A percentile compares a stretch with the other conserved stretches of the same genome.
Conservation (phyloP, 345 rosid genomes). For the Euphorbia peplus region DNA sequence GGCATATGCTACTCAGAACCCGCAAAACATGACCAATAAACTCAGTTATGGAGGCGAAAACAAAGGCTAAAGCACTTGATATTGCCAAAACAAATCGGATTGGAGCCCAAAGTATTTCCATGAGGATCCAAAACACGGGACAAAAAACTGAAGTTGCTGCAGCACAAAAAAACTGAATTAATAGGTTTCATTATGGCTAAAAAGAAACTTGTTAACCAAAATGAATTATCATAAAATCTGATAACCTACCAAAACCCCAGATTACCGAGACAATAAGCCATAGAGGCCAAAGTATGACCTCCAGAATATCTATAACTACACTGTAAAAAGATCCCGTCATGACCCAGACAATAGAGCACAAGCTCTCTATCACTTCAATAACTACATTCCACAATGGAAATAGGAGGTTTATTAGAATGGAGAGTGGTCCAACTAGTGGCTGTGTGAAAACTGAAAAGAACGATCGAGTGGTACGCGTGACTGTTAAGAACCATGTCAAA, state of each 20-base stretch:
- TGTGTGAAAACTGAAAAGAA: constrained; percentile 54
- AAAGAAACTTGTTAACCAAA: neutral
- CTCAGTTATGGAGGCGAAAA: constrained; percentile 42
- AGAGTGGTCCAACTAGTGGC: constrained; percentile 56
- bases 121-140: constrained; percentile 59
- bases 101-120: constrained; percentile 71
- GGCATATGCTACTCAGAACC: constrained; percentile 47
- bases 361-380: constrained; percentile 45
- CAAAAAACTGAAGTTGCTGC: constrained; percentile 57
- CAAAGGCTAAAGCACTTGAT: constrained; percentile 40
- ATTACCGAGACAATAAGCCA: constrained; percentile 47
- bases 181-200: constrained; percentile 12
- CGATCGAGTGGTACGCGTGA: constrained; percentile 51
- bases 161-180: constrained; percentile 14
- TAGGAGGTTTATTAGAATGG: constrained; percentile 42
- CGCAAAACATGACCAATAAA: constrained; percentile 52
- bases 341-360: constrained; percentile 47
- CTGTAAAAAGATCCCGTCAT: constrained; percentile 43
- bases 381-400: constrained; percentile 64
- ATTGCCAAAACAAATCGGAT: constrained; percentile 55
- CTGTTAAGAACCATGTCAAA: constrained; percentile 54
- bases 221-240: neutral
- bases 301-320: constrained; percentile 46
- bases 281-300: constrained; percentile 56
- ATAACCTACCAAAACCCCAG: constrained; percentile 60